Evolutionary conservation across 73 alveolate species (phyloP).

Genomic region (Stentor roeselii): DNA sequence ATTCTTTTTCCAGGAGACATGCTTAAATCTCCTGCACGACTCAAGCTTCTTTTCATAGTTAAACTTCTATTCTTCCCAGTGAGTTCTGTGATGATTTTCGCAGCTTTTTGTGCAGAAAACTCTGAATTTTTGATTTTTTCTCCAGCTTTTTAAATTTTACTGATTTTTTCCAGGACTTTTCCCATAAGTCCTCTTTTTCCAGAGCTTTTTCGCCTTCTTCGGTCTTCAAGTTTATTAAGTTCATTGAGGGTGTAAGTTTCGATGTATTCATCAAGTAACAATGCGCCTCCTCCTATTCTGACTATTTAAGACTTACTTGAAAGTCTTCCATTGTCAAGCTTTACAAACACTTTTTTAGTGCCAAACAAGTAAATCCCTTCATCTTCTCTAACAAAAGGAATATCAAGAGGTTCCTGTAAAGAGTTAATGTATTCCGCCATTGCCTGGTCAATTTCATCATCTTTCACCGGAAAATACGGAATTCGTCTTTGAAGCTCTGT

Average conservation of each 20-base stretch:
- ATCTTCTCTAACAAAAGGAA: conserved; percentile 67
- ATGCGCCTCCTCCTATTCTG: conserved; percentile 70
- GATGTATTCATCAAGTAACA: conserved; percentile 58
- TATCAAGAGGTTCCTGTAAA: conserved; percentile 52
- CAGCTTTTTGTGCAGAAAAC: background rate
- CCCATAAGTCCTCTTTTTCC: conserved; percentile 43
- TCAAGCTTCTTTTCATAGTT: background rate
- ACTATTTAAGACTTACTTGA: conserved; percentile 40
- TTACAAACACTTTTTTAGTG: conserved; percentile 49
- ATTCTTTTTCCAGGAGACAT: background rate
- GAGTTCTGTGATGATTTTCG: background rate
- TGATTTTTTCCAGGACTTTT: conserved; percentile 6
- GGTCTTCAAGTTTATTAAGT: conserved; percentile 55
- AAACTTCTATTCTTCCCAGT: background rate
- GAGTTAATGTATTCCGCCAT: conserved; percentile 61
- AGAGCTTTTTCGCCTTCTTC: conserved; percentile 24
- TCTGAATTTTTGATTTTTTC: background rate
- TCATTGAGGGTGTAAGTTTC: conserved; percentile 60
- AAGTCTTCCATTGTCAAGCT: conserved; percentile 64
- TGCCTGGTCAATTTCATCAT: conserved; percentile 55
- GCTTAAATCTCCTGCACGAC: background rate
- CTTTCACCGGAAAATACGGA: conserved; percentile 64
- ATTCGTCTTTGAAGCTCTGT: conserved; percentile 51
- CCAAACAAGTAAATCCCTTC: conserved; percentile 64
- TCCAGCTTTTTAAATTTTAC: background rate